Evolutionary conservation across 495 filamentous ascomycete genomes (phyloP), one percentile per base, ranked within the genome.

Genomic region (Penicillium cosmopolitanum): DNA sequence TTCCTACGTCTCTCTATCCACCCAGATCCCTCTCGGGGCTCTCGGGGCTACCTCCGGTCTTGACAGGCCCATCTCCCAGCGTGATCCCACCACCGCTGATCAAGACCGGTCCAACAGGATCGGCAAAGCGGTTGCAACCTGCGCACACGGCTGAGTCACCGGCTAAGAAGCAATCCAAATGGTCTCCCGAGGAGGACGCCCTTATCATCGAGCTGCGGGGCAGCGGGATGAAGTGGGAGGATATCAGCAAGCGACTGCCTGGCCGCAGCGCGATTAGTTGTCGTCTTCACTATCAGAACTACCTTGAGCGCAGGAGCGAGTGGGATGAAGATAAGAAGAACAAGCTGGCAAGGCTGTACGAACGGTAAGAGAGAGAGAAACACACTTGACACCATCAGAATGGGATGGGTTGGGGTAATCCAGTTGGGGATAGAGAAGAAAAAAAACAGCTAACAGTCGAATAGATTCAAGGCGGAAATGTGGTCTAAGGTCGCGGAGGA

Each of bases 281-380:
- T 73, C 87, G 95, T 21, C 81, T 98, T 44, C 93, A 96, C 64
- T 98, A 97, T 74, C 95, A 98, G 62, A 98, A 98, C 69, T 98
- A 98, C 70, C 81, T 97, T 51, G 96, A 98, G 73, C 83, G 91
- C 66, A 77, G 91, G 56, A 87, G 87, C 61, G 90, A 96, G 64
- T 98, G 95, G 95, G 91, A 96, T 66, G 95, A 98, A 64, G 95
- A 97, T 73, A 89, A 90, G 74, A 97, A 97, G 78, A 95, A 97
- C 77, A 96, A 93, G 75, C 83, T 98, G 16, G 94, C 95, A 35
- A 85, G 92, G 60, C 80, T 98, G 50, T 98, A 98, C 73, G 93
- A 97, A 73, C 90, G 96, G 95, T 97, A 87, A 68, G 84, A 28
- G n/a, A 48, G 12, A 44, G 21, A 21, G 13, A 35, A 60, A n/a